Evolutionary conservation across 23 red algal species (phyloP), one percentile per base, ranked within the genome.

Genomic region (Gracilaria gracilis): DNA sequence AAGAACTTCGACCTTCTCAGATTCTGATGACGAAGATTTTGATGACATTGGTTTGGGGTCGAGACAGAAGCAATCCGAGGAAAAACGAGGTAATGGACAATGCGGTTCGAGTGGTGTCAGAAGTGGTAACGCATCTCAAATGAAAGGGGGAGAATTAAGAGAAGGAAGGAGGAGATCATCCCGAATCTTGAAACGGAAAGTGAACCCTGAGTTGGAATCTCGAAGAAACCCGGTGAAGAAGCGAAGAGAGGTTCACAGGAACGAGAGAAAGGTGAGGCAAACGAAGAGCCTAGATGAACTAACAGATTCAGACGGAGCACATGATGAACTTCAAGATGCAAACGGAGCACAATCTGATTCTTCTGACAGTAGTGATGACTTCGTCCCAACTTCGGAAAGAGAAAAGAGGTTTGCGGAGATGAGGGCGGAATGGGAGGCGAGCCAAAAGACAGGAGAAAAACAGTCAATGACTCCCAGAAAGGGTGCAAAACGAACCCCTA

Each of bases 271-370:
- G 23, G 34, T 19, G 27, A 50, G 32, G 46, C 17, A 7, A 35
- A 77, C 72, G 24, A 77, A 77, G 34, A 50, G 42, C 23, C 9
- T 77, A 5, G 72, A 77, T 25, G 72, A 77, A 25, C 42, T 77
- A 25, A 0, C 46, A 31, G 72, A 77, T 51, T 5, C 4, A 11
- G 62, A 33, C 9, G 62, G 33, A 29, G 62, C 24, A 15, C 33
- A 67, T 5, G 42, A 46, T 46, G 42, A 46, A 46, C 42, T 4
- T 4, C 5, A 4, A 46, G 42, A 11, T 11, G 42, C 37, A 44
- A 75, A 75, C 69, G 36, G 36, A 47, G n/a, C 6, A 21, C n/a
- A 65, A 65, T 32, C 28, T 16, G 64, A 37, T 69, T 19, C 64
- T 15, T 69, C 32, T 17, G 72, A 50, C 72, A 50, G 42, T 51